Evolutionary conservation across 768 basidiomycete species (phyloP).

Genomic region (Albatrellus ellisii): DNA sequence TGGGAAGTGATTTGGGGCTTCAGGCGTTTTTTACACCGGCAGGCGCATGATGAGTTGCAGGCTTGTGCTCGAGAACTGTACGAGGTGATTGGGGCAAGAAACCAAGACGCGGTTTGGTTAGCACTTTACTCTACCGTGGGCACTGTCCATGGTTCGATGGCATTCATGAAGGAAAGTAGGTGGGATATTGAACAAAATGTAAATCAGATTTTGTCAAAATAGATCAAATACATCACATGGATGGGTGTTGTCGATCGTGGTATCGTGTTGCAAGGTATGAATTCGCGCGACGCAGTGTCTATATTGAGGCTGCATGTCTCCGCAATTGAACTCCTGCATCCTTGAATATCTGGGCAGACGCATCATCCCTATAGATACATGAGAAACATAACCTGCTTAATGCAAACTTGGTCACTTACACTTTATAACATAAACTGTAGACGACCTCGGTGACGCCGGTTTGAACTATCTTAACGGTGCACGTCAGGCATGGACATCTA

Average conservation of each 20-base stretch:
- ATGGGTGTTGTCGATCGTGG: not conserved
- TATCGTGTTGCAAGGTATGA: not conserved
- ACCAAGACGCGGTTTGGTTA: constrained; percentile 81
- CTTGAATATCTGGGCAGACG: constrained; percentile 62
- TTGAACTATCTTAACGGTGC: constrained; percentile 96
- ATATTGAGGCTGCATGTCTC: constrained; percentile 35
- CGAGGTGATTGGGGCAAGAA: constrained; percentile 38
- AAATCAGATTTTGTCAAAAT: constrained; percentile 11
- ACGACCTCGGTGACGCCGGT: constrained; percentile 86
- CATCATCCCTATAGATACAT: constrained; percentile 80
- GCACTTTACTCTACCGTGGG: constrained; percentile 44
- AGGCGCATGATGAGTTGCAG: constrained; percentile 68
- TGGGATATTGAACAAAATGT: constrained; percentile 50
- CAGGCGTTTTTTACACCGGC: constrained; percentile 58
- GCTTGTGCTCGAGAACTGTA: constrained; percentile 52
- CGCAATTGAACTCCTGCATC: constrained; percentile 77
- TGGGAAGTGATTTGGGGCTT: constrained; percentile 78
- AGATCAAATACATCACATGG: not conserved
- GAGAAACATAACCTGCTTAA: constrained; percentile 1
- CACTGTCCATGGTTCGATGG: constrained; percentile 25
- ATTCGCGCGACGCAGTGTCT: not conserved
- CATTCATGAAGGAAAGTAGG: constrained; percentile 37
- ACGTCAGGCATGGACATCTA: constrained; percentile 96
- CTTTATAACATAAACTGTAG: constrained; percentile 91
- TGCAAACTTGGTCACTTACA: constrained; percentile 37